These are phyloP conservation scores for Saccharomycopsis lassenensis DNA, from an alignment of 805 yeast genomes.

Conservation along the genomic window DNA sequence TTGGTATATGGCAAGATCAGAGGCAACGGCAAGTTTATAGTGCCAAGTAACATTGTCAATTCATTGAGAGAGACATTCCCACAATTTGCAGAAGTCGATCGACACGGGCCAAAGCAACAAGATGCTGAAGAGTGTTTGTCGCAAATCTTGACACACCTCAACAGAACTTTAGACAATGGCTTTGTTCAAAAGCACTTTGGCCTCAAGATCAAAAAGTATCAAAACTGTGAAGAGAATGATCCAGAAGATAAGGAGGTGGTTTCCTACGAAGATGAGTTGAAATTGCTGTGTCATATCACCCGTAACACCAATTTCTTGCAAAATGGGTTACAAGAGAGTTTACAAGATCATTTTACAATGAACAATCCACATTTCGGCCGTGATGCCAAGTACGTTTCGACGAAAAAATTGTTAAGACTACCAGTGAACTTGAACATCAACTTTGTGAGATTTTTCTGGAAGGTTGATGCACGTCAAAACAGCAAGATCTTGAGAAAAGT, in stretches of 20 bases:
- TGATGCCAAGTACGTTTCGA: constrained; percentile 60
- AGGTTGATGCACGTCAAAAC: constrained; percentile 80
- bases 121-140: constrained; percentile 97
- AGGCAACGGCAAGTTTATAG: constrained; percentile 34
- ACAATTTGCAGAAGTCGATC: constrained; percentile 77
- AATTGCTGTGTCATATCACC: constrained; percentile 82
- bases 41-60: constrained; percentile 59
- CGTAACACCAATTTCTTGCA: constrained; percentile 77
- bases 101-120: constrained; percentile 77
- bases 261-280: constrained; percentile 49
- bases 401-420: constrained; percentile 49
- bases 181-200: constrained; percentile 49
- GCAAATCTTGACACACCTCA: constrained; percentile 50
- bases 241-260: constrained; percentile 35
- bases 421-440: constrained; percentile 87
- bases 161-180: constrained; percentile 36
- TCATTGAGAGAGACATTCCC: constrained; percentile 63
- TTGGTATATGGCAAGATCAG: constrained; percentile 26
- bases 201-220: constrained; percentile 49
- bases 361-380: constrained; percentile 57
- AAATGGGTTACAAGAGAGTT: constrained; percentile 68
- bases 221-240: constrained; percentile 48
- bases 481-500: constrained; percentile 92
- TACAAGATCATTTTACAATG: constrained; percentile 71
- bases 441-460: constrained; percentile 94